Base-by-base conservation (phyloP, 2,329 filamentous ascomycete genomes). In the Exserohilum turcica region DNA sequence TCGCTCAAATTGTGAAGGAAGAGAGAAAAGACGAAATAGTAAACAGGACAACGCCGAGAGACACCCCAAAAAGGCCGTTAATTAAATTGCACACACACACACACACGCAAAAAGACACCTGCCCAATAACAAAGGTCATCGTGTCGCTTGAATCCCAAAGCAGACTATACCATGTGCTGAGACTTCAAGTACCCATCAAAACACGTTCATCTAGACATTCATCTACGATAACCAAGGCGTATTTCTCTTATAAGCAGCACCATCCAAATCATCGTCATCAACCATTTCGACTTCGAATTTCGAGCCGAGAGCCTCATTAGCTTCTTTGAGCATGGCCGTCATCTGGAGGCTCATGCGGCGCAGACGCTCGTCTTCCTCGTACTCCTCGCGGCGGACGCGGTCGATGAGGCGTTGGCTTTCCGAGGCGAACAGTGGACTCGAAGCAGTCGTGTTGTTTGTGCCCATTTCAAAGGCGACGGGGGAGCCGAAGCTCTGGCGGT, bases 251-350 rank as follows among this genome's bases (percentile, higher is more conserved):
- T 42, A 43, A 9, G 12, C 29, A 15, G 42, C 48, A 36, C 43
- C 44, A 28, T 31, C 40, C 8, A 43, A 43, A 53, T 57, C 32
- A 12, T 70, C 70, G 8, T 63, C 63, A 6, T 66, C 61, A 21
- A 64, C 63, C 28, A 69, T 64, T 35, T 78, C 75, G 13, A 76
- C 59, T 27, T 77, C 72, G 24, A 78, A 66, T 53, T 76, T 79
- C 16, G 74, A 78, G 6, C 79, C 92, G 15, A 99, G 76, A 1
- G 94, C 94, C 73, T 94, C 89, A 64, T 88, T 88, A 0, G 92
- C 94, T 74, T 97, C 88, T 2, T 87, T 82, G 48, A 99, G 95
- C 89, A 99, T 91, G 29, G 87, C 89, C 68, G 89, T 85, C 42
- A 97, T 78, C 64, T 89, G 86, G 42, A 85, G 82, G 70, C 94